Percentiles rank a stretch among this genome's conserved stretches.
phyloP scores from a whole-genome alignment of 2,329 filamentous ascomycete genomes.

The Sphaerulina vaccinii region DNA sequence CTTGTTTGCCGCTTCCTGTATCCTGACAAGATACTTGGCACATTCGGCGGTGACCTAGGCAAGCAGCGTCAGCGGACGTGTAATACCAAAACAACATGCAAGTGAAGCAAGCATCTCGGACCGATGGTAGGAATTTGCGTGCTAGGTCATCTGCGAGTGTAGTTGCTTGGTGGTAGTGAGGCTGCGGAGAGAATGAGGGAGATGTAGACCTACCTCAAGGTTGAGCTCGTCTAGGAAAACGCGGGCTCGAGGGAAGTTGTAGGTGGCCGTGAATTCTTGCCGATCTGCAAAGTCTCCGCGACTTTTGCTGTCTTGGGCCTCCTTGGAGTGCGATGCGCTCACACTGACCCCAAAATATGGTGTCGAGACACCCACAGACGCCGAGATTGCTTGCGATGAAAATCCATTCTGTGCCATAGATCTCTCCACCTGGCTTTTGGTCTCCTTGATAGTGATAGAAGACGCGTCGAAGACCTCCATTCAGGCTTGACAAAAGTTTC shows the following conservation, averaged over 20 bases:
- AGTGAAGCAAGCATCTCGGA: too few relatives aligned
- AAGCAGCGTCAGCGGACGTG: too few relatives aligned
- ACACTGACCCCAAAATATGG: neutral
- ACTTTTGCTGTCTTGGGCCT: neutral
- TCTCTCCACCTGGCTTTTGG: neutral
- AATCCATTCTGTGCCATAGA: slow-evolving; percentile 2
- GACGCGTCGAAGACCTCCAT: neutral
- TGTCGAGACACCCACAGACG: neutral
- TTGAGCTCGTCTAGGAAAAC: slow-evolving; percentile 1
- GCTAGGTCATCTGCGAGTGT: too few relatives aligned
- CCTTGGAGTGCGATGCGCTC: neutral
- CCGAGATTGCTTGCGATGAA: neutral
- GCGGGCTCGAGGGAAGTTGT: neutral
- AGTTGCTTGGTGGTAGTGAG: too few relatives aligned
- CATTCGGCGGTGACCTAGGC: neutral
- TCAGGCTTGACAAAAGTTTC: neutral
- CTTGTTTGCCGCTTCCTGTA: neutral
- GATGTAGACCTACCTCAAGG: too few relatives aligned
- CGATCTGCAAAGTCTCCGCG: neutral
- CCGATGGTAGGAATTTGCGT: too few relatives aligned
- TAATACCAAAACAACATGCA: too few relatives aligned
- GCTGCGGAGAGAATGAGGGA: too few relatives aligned
- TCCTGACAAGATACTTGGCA: neutral
- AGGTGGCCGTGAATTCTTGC: neutral
- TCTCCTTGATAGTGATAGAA: neutral